Base-by-base conservation (phyloP, 208 protist species). In the Leishmania martiniquensis region DNA sequence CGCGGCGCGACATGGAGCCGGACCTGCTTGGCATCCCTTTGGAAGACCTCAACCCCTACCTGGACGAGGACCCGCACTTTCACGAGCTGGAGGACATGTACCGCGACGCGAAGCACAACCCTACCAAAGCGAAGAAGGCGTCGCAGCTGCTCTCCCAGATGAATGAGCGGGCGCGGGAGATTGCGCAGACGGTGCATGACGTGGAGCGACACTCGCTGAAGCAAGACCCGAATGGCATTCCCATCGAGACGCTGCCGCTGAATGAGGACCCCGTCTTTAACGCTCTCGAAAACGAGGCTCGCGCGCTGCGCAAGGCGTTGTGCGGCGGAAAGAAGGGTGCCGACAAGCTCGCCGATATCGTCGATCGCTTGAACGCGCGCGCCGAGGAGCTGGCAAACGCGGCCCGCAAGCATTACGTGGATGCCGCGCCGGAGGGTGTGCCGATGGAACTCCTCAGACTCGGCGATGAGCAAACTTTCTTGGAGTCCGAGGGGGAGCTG, bases 11-110 rank as follows among this genome's bases (percentile, higher is more conserved):
- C 71, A 89, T 96, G 86, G 82, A 95, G 44, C 77, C 85, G 60
- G 79, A 80, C 67, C 80, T 80, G 34, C 83, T 88, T 32, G 92
- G 88, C 72, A 84, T 96, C 60, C 89, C 90, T 45, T 78, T 94
- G 4, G 29, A 80, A 49, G 76, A 94, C 67, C 74, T 96, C 10
- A 65, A 73, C 29, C 51, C 81, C 34, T 73, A 73, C 72, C 86
- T 96, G 34, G 87, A 94, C 76, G 78, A 81, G 44, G 90, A 96
- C 60, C 72, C 63, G 52, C 81, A 85, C 42, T 94, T 96, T 77
- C 84, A 84, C 78, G 86, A 94, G 72, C 83, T 93, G 15, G 90
- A 96, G 81, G 87, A 88, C 76, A 86, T 84, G 80, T 94, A 94
- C 82, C 86, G 88, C 59, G 89, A 95, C 32, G 86, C 85, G 22